phyloP scores from a whole-genome alignment of 345 rosid genomes.

The Corchorus olitorius region DNA sequence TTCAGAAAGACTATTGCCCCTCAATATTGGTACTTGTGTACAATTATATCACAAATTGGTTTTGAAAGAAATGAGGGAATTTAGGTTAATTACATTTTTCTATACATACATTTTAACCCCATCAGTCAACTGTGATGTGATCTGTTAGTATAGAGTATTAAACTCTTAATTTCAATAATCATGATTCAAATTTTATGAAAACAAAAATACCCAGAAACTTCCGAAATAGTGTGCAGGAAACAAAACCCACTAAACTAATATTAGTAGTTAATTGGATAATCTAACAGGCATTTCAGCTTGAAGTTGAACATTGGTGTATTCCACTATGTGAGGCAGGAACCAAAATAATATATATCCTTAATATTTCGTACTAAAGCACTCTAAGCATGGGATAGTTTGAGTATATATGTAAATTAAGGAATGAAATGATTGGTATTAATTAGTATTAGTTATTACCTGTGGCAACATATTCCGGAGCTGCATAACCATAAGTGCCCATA shows the following conservation, averaged over 20 bases:
- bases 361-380: not conserved
- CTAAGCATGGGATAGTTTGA: not conserved
- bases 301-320: not conserved
- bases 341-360: not conserved
- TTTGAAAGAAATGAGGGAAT: not conserved
- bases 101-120: too few relatives aligned
- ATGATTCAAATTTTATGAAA: too few relatives aligned
- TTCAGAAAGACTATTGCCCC: too few relatives aligned
- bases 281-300: not conserved
- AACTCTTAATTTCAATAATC: too few relatives aligned
- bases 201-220: not conserved
- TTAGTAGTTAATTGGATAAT: not conserved
- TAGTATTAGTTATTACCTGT: conserved; percentile 46
- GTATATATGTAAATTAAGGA: too few relatives aligned
- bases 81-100: not conserved
- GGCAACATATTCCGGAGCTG: conserved; percentile 85
- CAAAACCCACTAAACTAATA: not conserved
- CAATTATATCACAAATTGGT: not conserved
- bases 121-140: too few relatives aligned
- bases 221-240: not conserved
- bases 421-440: not conserved
- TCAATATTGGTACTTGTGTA: not conserved
- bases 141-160: too few relatives aligned
- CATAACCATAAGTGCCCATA: conserved; percentile 84
- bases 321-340: not conserved